Evolutionary conservation across 305 asterid species (phyloP).

Genomic region (Fraxinus platypoda): DNA sequence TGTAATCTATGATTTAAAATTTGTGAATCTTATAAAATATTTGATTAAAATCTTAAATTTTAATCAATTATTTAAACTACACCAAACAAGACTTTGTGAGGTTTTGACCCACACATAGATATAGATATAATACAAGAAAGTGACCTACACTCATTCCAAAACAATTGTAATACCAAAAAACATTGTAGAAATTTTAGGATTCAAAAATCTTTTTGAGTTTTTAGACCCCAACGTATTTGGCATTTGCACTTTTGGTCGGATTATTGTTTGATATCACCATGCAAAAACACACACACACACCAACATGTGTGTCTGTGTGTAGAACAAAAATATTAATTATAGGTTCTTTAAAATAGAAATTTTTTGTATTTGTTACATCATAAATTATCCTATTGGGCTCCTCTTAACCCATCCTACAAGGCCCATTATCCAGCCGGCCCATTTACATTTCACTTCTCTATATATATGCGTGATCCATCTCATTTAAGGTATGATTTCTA

Average conservation of each 20-base stretch:
- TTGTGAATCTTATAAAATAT: too few species aligned
- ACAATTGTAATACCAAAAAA: background rate
- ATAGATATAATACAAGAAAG: background rate
- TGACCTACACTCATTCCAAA: background rate
- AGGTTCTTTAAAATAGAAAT: background rate
- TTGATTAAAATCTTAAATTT: too few species aligned
- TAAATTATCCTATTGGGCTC: too few species aligned
- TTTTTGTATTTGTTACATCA: too few species aligned
- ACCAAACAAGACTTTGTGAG: background rate
- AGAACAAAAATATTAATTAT: background rate
- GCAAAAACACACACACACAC: background rate
- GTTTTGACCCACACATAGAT: background rate
- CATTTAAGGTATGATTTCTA: too few species aligned
- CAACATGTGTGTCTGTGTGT: background rate
- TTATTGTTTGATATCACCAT: background rate
- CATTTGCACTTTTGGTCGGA: background rate
- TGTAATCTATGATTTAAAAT: too few species aligned
- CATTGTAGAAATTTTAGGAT: background rate
- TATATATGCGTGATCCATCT: too few species aligned
- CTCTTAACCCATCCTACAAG: too few species aligned
- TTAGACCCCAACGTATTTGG: background rate
- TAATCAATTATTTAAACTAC: too few species aligned
- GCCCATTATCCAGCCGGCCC: too few species aligned
- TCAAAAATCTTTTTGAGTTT: background rate
- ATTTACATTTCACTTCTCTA: too few species aligned